A percentile compares a stretch with the other conserved stretches of the same genome.
These are phyloP conservation scores for Hirsutella minnesotensis DNA, from an alignment of 2,329 filamentous ascomycete species.

Conservation along the genomic window DNA sequence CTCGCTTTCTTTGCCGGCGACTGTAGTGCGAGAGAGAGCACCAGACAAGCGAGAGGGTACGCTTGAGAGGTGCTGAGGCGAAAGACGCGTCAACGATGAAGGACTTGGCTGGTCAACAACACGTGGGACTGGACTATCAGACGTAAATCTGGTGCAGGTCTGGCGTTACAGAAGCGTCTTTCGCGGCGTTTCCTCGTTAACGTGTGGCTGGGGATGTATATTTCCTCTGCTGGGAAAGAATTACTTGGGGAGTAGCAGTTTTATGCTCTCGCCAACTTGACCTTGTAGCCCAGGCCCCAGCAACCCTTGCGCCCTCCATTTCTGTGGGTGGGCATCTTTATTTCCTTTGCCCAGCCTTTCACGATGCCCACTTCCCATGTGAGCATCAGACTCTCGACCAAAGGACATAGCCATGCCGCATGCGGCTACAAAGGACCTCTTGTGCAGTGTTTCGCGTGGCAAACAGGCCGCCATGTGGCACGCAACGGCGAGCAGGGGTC, in stretches of 20 bases:
- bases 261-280: slow-evolving; percentile 2
- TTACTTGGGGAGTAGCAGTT: not conserved
- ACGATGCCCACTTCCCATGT: slow-evolving; percentile 7
- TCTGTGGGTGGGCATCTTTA: slow-evolving; percentile 3
- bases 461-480: slow-evolving; percentile 6
- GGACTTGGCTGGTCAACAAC: not conserved
- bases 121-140: not conserved
- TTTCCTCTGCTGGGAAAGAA: not conserved
- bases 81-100: not conserved
- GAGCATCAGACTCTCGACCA: slow-evolving; percentile 14
- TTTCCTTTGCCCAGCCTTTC: slow-evolving; percentile 1
- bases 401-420: slow-evolving; percentile 7
- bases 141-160: not conserved
- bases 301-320: slow-evolving; percentile 4
- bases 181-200: not conserved
- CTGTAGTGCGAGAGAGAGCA: not conserved
- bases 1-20: not conserved
- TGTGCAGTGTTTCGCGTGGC: slow-evolving; percentile 4
- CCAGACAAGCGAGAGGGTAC: not conserved
- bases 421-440: slow-evolving; percentile 9
- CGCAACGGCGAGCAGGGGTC: slow-evolving; percentile 2
- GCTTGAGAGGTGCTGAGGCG: not conserved
- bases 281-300: slow-evolving; percentile 1
- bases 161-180: not conserved
- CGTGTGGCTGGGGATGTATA: not conserved